Conservation (phyloP, 2,329 filamentous ascomycete species). For the Arthrobotrys sphaeroides region DNA sequence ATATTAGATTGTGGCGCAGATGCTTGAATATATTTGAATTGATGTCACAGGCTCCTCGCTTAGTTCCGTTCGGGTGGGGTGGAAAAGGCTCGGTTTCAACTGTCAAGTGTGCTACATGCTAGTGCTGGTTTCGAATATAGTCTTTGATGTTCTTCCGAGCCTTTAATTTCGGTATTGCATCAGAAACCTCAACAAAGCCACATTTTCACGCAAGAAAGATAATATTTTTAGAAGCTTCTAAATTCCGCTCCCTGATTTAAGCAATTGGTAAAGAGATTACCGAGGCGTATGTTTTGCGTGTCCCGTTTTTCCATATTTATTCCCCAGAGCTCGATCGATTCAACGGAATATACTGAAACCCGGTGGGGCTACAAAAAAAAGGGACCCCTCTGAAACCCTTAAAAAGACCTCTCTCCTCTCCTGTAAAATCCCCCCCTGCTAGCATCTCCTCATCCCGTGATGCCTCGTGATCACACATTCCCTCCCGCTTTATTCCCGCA, state of each 20-base stretch:
- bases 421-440: not conserved
- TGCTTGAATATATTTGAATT: slow-evolving; percentile 32
- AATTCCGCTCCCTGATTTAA: not conserved
- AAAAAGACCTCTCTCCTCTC: not conserved
- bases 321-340: not conserved
- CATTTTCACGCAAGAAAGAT: not conserved
- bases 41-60: slow-evolving; percentile 48
- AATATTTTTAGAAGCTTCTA: slow-evolving; percentile 11
- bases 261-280: slow-evolving; percentile 11
- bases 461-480: slow-evolving; percentile 6
- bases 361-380: not conserved
- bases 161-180: slow-evolving; percentile 51
- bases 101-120: slow-evolving; percentile 6
- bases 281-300: not conserved
- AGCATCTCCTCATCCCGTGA: not conserved
- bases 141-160: not conserved
- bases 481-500: slow-evolving; percentile 16
- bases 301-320: not conserved
- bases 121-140: slow-evolving; percentile 38
- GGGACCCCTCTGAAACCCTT: not conserved
- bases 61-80: not conserved
- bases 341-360: not conserved
- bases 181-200: slow-evolving; percentile 16
- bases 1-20: slow-evolving; percentile 50
- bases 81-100: slow-evolving; percentile 34